Evolutionary conservation across 2,329 filamentous ascomycete species (phyloP), one percentile per base, ranked within the genome.

Genomic region (Trichoderma harzianum): DNA sequence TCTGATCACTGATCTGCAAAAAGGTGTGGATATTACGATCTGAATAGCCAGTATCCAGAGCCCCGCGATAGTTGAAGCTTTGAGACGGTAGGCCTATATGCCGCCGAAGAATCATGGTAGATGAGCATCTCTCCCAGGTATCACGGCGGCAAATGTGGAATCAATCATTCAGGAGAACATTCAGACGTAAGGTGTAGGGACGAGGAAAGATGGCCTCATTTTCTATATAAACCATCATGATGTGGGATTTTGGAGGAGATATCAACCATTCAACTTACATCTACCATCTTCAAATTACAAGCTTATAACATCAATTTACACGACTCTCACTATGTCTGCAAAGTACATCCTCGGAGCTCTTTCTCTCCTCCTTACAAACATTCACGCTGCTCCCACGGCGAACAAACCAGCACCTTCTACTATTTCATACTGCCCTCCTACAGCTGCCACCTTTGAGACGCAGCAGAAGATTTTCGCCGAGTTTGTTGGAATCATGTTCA

Each of bases 271-370:
- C 3, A 53, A 24, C 10, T 53, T 2, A 53, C 5, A 53, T 21
- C 3, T 3, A 7, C 1, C 5, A 12, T 53, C n/a, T 24, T 53
- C n/a, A 24, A 3, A 53, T 0, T 1, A 53, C n/a, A 24, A 24
- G 3, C 11, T 2, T 24, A 0, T 53, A 5, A 1, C n/a, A 14
- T 53, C n/a, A 7, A 14, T 12, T 12, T 3, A 53, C n/a, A 53
- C n/a, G 3, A 24, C 14, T 24, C 5, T 14, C 11, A 53, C 0
- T 5, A 24, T 53, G n/a, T 53, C 47, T 24, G 47, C n/a, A 53
- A 53, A 53, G 47, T 14, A 53, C n/a, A 53, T 53, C 5, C 11
- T 53, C 3, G n/a, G n/a, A 24, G 47, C 21, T 24, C 11, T 53
- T 53, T 24, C n/a, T 21, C n/a, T 53, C 11, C n/a, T 53, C 21